phyloP scores from a whole-genome alignment of 352 stramenopile genomes.

The Blastocystis sp. region DNA sequence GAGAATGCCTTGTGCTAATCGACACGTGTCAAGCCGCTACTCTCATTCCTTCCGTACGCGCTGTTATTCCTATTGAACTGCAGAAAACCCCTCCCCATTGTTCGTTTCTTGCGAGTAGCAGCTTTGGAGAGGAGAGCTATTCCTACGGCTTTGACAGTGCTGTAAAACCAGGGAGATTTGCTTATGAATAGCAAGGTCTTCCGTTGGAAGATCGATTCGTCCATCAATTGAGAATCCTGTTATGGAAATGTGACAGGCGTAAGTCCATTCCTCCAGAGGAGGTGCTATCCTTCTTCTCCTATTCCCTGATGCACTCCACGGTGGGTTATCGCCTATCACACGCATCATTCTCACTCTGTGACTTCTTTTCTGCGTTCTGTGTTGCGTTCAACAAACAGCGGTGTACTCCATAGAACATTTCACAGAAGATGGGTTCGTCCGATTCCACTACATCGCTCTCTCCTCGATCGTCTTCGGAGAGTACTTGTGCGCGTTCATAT shows the following conservation, averaged over 20 bases:
- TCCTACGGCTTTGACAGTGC: slow-evolving; percentile 29
- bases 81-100: slow-evolving; percentile 11
- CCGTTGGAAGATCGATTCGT: slow-evolving; percentile 36
- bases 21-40: slow-evolving; percentile 50
- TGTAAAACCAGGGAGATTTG: neutral
- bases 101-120: slow-evolving; percentile 38
- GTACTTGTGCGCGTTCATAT: slow-evolving; percentile 45
- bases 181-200: slow-evolving; percentile 8
- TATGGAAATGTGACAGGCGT: neutral
- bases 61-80: neutral
- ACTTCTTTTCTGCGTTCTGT: slow-evolving; percentile 14
- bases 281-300: neutral
- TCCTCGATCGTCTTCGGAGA: slow-evolving; percentile 39
- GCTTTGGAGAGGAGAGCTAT: slow-evolving; percentile 56
- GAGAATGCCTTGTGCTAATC: slow-evolving; percentile 27
- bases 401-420: slow-evolving; percentile 4
- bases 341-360: neutral
- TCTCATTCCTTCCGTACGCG: slow-evolving; percentile 32
- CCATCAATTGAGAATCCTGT: neutral
- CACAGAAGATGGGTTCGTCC: no score
- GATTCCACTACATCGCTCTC: no score
- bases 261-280: neutral
- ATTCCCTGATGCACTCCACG: neutral
- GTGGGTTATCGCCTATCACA: neutral
- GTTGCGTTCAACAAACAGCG: slow-evolving; percentile 12